Evolutionary conservation across 495 filamentous ascomycete species (phyloP), one percentile per base, ranked within the genome.

Genomic region (Staphylotrichum tortipilum): DNA sequence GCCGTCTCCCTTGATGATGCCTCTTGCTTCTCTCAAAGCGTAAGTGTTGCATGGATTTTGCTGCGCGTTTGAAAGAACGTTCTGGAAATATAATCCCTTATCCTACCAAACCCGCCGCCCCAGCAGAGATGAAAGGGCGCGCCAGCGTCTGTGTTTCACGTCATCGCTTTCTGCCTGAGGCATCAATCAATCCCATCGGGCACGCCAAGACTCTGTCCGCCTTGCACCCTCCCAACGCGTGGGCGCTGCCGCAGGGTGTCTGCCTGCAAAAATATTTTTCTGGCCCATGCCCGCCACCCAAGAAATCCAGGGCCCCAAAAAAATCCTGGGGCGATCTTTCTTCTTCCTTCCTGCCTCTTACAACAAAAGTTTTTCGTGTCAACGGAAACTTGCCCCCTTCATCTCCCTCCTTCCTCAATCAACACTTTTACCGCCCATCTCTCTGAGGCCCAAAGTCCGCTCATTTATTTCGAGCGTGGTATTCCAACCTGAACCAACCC

Each of bases 311-410:
- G 30, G 28, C 39, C 39, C 29, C 26, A 35, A 44, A 46, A 42
- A 51, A 43, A 21, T 39, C 35, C 7, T 23, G 39, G 52, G 22
- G 54, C 49, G 49, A 40, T 52, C 43, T 56, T 24, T 21, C 40
- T 19, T 41, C 35, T 26, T 28, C 35, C 36, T 48, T 51, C 44
- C 33, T 39, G 14, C 22, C 31, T 29, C 41, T n/a, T n/a, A n/a
- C n/a, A n/a, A 24, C 40, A 50, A 55, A 49, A 53, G n/a, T n/a
- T 26, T 52, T 48, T 52, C 41, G 41, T 49, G 38, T 49, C 41
- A 44, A 28, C 45, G 33, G 37, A 48, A 56, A 38, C 37, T 49
- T 44, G 12, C 44, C 30, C 28, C 34, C 28, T 44, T 31, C 39
- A 30, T 38, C 37, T 34, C 22, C 28, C 45, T n/a, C 35, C 24